These are phyloP conservation scores for Colletotrichum godetiae DNA, from an alignment of 2,329 filamentous ascomycete genomes.

Conservation along the genomic window DNA sequence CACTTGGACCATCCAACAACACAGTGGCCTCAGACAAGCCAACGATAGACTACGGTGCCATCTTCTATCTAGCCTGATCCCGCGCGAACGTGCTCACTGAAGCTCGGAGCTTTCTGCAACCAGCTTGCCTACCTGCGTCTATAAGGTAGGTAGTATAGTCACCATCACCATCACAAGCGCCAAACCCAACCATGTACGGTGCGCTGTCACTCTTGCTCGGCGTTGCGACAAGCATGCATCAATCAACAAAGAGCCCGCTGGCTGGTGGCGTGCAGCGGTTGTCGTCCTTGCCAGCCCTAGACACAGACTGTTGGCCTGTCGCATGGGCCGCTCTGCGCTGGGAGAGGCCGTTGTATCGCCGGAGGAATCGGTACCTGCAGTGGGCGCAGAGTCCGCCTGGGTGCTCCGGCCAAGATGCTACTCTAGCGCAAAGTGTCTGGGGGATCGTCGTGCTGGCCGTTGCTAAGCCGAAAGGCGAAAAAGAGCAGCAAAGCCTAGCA, in stretches of 20 bases:
- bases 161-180: constrained; percentile 18
- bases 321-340: constrained; percentile 25
- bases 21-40: neutral
- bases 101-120: constrained; percentile 14
- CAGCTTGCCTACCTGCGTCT: neutral
- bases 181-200: constrained; percentile 2
- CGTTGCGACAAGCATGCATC: neutral
- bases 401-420: constrained; percentile 18
- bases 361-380: constrained; percentile 31
- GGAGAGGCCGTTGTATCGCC: constrained; percentile 26
- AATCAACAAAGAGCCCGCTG: neutral
- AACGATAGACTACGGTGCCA: constrained; percentile 10
- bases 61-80: constrained; percentile 12
- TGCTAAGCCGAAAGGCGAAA: constrained; percentile 14
- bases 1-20: neutral
- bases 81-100: constrained; percentile 18
- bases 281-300: neutral
- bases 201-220: constrained; percentile 26
- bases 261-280: constrained; percentile 3
- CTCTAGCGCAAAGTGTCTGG: constrained; percentile 8
- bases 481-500: constrained; percentile 1
- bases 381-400: constrained; percentile 15
- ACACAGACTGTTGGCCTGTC: constrained; percentile 24
- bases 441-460: neutral
- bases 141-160: neutral